phyloP scores from a whole-genome alignment of 1,284 basidiomycete genomes.

The Leucoagaricus sp. region DNA sequence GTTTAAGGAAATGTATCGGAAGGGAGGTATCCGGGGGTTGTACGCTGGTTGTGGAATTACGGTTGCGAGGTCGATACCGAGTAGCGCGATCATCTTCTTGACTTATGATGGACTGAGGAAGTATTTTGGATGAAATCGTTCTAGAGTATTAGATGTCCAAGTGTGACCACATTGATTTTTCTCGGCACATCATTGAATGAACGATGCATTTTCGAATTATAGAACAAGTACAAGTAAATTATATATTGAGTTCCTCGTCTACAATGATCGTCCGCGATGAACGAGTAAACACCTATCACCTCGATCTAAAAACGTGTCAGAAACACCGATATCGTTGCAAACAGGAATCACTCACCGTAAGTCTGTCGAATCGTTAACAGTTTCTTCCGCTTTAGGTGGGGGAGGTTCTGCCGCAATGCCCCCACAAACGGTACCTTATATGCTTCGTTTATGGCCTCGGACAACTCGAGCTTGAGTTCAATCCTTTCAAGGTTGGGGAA shows the following conservation, averaged over 20 bases:
- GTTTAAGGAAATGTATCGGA: conserved; percentile 70
- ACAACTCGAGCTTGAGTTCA: neutral
- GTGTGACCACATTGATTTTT: too few relatives aligned
- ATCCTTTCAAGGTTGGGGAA: neutral
- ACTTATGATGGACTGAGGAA: conserved; percentile 74
- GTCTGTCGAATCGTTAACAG: neutral
- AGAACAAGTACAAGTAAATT: too few relatives aligned
- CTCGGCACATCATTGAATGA: too few relatives aligned
- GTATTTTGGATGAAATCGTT: conserved; percentile 42
- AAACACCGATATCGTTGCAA: neutral
- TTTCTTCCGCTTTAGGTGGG: neutral
- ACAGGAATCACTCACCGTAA: neutral
- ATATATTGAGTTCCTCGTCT: too few relatives aligned
- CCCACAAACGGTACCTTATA: neutral
- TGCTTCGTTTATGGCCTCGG: neutral
- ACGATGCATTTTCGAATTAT: neutral
- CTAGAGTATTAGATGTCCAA: too few relatives aligned
- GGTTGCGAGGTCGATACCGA: conserved; percentile 78
- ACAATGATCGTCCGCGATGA: too few relatives aligned
- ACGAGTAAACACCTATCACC: too few relatives aligned
- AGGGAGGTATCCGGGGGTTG: conserved; percentile 74
- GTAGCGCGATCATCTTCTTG: conserved; percentile 83
- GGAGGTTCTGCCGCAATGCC: neutral
- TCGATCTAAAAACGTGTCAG: neutral
- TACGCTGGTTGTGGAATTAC: conserved; percentile 91